phyloP scores from a whole-genome alignment of 257 asterid genomes.

The Fraxinus excelsior region DNA sequence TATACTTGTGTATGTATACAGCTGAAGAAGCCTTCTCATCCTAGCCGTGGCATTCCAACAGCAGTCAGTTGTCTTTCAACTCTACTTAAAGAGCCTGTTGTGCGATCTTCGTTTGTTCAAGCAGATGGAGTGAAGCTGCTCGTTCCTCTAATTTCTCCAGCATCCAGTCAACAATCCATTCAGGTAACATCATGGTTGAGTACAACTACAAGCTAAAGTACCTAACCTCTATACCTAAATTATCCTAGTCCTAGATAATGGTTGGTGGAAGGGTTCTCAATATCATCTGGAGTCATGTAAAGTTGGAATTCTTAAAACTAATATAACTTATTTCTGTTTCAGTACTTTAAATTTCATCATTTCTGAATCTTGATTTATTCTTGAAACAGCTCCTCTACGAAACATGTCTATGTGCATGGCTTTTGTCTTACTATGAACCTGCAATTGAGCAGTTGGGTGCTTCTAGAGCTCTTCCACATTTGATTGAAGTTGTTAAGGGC shows the following conservation, averaged over 20 bases:
- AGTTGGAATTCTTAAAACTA: conserved; percentile 11
- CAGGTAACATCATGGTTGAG: conserved; percentile 51
- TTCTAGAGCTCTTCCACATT: conserved; percentile 61
- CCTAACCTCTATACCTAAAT: conserved; percentile 2
- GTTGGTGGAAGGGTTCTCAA: conserved; percentile 21
- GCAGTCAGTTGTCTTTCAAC: conserved; percentile 82
- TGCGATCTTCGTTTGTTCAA: conserved; percentile 84
- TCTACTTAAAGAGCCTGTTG: conserved; percentile 77
- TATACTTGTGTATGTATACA: conserved; percentile 32
- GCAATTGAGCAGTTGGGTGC: conserved; percentile 84
- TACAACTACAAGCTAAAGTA: conserved; percentile 3
- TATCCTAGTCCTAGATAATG: neutral
- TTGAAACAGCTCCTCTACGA: conserved; percentile 84
- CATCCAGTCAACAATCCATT: conserved; percentile 90
- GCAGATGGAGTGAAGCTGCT: conserved; percentile 87
- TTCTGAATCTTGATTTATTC: conserved; percentile 20
- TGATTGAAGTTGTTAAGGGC: conserved; percentile 83
- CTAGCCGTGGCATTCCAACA: conserved; percentile 71
- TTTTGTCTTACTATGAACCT: conserved; percentile 87
- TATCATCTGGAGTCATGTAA: conserved; percentile 9
- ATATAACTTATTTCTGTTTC: conserved; percentile 4
- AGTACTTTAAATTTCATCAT: neutral
- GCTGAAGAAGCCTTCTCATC: conserved; percentile 89
- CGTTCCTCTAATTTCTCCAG: conserved; percentile 82
- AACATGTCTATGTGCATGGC: conserved; percentile 89